Base-by-base conservation (phyloP, 2,329 filamentous ascomycete species). In the Cercospora janseana region DNA sequence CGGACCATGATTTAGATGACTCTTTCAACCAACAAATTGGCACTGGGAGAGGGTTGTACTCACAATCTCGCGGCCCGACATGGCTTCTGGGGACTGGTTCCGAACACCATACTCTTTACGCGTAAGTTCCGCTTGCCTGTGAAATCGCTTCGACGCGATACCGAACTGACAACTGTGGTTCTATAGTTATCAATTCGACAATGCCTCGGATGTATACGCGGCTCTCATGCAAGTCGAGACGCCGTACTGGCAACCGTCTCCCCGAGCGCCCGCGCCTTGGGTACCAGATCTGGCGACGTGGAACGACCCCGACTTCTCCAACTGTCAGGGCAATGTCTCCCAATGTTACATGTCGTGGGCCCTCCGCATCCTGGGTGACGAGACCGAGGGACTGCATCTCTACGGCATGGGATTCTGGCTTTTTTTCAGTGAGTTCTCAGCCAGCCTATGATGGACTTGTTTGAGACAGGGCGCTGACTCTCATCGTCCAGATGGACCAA, bases 71-170 rank as follows among this genome's bases (percentile, higher is more conserved):
- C 66, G 16, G 73, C 71, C 44, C 44, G 2, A 78, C 73, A 7
- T 81, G 78, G 79, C 65, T 81, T 37, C 59, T 75, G 6, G 77
- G 75, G 15, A 77, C 75, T 2, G 71, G 70, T 2, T 73, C 72
- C 29, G 77, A 79, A 60, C 77, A 80, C 61, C 75, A 75, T 67
- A 69, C 69, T 1, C 62, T 80, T 26, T 79, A 79, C 57, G 72
- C 79, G 55, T 44, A 24, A 31, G 41, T 23, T 20, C 13, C 9
- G 27, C 29, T n/a, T n/a, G 5, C 12, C 12, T 32, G 29, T 32
- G 29, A 32, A n/a, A 32, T 4, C 6, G 6, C 4, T 13, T 6
- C 8, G 10, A 10, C 6, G 24, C 4, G 41, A 16, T 2, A 7
- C 1, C 26, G 7, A 21, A 20, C 8, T 10, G 15, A 13, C 35